Conservation (phyloP, 2,329 filamentous ascomycete species). For the Fusarium torreyae region DNA sequence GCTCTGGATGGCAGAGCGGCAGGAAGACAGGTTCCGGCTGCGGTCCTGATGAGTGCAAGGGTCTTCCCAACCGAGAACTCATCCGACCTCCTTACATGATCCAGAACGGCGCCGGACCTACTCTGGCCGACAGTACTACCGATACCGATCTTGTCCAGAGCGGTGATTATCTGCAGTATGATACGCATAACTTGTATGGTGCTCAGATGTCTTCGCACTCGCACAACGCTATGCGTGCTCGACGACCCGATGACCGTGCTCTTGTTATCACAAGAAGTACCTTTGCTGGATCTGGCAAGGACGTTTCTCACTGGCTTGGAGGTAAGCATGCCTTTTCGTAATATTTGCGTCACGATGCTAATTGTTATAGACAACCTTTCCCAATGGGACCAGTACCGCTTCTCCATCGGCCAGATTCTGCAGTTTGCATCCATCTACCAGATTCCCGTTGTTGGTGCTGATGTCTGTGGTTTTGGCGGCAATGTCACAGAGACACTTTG, state of each 20-base stretch:
- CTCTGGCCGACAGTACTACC: constrained; percentile 42
- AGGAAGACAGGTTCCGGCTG: constrained; percentile 46
- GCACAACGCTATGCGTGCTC: constrained; percentile 74
- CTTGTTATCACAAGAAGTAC: constrained; percentile 83
- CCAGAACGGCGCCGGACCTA: constrained; percentile 47
- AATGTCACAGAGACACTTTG: constrained; percentile 59
- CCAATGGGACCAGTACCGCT: constrained; percentile 71
- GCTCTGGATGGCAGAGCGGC: constrained; percentile 40
- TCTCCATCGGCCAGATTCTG: constrained; percentile 71
- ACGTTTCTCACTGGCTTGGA: constrained; percentile 75
- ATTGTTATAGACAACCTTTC: constrained; percentile 52
- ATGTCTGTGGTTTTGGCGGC: constrained; percentile 83
- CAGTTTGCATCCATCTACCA: constrained; percentile 77
- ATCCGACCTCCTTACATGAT: constrained; percentile 48
- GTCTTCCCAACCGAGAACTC: constrained; percentile 46
- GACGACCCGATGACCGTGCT: constrained; percentile 75
- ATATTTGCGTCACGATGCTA: neutral
- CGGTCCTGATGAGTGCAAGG: constrained; percentile 40
- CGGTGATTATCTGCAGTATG: constrained; percentile 54
- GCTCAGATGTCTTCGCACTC: constrained; percentile 80
- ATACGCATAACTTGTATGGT: constrained; percentile 84
- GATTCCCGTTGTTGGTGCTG: constrained; percentile 77
- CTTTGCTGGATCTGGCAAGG: constrained; percentile 78
- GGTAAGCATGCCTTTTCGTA: constrained; percentile 6
- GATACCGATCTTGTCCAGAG: constrained; percentile 47